These are phyloP conservation scores for Medicago arabica DNA, from an alignment of 306 rosid species.

Conservation along the genomic window DNA sequence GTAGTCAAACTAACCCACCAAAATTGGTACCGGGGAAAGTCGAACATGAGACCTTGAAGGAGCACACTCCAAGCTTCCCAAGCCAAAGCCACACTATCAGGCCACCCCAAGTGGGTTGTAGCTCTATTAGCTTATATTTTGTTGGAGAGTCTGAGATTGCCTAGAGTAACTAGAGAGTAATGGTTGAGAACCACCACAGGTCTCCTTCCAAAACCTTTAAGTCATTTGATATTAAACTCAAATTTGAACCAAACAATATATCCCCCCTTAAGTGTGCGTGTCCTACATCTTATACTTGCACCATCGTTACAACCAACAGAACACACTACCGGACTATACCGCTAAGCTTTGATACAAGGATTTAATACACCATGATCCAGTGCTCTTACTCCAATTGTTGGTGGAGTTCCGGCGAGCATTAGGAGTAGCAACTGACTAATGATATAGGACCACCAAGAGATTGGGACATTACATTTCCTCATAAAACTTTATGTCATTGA, in stretches of 20 bases:
- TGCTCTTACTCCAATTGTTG: neutral
- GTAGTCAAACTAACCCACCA: too few species aligned
- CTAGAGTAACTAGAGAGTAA: too few species aligned
- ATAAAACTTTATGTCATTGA: neutral
- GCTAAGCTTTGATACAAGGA: neutral
- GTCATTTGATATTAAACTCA: too few species aligned
- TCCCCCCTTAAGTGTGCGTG: neutral
- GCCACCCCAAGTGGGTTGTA: too few species aligned
- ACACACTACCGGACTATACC: neutral
- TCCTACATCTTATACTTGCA: neutral
- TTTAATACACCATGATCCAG: neutral
- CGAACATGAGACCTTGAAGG: too few species aligned
- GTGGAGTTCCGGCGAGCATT: neutral
- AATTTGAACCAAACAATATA: neutral
- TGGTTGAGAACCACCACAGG: too few species aligned
- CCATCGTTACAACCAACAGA: neutral
- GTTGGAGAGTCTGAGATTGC: too few species aligned
- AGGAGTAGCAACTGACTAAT: neutral
- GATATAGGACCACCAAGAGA: neutral
- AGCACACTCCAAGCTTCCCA: too few species aligned
- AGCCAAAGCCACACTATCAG: too few species aligned
- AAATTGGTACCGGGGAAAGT: too few species aligned
- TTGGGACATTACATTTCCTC: neutral
- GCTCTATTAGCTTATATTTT: neutral
- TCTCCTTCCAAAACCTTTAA: neutral